These are phyloP conservation scores for Vitis hybrid DNA, from an alignment of 177 flowering plant species.

Conservation along the genomic window DNA sequence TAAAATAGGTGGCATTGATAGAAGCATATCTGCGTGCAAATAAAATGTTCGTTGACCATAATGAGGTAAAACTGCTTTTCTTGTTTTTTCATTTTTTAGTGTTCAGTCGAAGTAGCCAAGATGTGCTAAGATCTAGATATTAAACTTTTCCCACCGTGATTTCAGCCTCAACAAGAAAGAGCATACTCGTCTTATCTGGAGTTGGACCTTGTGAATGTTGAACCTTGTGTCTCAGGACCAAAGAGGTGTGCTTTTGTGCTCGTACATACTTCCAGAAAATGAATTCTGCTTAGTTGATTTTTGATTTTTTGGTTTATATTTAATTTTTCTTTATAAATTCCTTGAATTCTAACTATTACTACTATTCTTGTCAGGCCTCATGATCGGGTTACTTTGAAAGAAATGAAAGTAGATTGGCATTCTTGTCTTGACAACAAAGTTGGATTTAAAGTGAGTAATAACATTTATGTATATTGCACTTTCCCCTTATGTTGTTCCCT, in stretches of 20 bases:
- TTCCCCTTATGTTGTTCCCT: background rate
- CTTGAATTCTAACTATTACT: background rate
- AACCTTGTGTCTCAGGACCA: slow-evolving; percentile 94
- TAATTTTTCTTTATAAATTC: background rate
- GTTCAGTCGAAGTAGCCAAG: background rate
- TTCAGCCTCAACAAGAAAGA: slow-evolving; percentile 79
- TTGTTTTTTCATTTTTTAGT: background rate
- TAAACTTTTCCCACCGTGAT: slow-evolving; percentile 1
- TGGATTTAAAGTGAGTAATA: slow-evolving; percentile 78
- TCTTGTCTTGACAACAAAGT: slow-evolving; percentile 87
- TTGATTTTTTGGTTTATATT: background rate
- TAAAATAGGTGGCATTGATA: slow-evolving; percentile 69
- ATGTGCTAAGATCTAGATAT: background rate
- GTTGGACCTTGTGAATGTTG: slow-evolving; percentile 73
- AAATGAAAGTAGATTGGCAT: slow-evolving; percentile 96
- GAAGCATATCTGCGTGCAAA: slow-evolving; percentile 87
- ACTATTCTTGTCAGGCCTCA: slow-evolving; percentile 62
- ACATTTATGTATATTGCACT: background rate
- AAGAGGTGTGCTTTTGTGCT: slow-evolving; percentile 56
- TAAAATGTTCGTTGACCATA: slow-evolving; percentile 91
- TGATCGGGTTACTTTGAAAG: slow-evolving; percentile 85
- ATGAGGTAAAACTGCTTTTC: slow-evolving; percentile 43
- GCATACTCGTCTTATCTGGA: slow-evolving; percentile 82
- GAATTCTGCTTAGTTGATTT: background rate
- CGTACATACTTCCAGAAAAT: background rate